Percentiles rank a stretch among this genome's conserved stretches.
Evolutionary conservation across 2,329 filamentous ascomycete species (phyloP).

Genomic region (Cercospora canescens): DNA sequence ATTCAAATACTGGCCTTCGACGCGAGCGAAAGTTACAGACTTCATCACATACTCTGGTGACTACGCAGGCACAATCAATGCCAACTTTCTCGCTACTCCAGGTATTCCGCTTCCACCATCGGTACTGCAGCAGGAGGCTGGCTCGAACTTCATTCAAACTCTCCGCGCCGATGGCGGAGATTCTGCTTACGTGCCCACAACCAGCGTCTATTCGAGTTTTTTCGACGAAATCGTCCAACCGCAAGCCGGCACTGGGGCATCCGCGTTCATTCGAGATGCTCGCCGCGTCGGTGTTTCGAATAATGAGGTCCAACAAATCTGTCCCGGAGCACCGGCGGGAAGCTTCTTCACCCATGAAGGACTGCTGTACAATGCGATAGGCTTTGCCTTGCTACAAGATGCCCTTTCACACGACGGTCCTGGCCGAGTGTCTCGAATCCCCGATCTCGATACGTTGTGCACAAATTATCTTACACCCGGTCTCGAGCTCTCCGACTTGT

Average conservation of each 20-base stretch:
- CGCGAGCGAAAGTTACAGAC: conserved; percentile 45
- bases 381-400: conserved; percentile 48
- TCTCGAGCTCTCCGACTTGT: conserved; percentile 46
- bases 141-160: conserved; percentile 44
- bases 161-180: conserved; percentile 50
- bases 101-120: conserved; percentile 36
- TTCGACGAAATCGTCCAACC: conserved; percentile 56
- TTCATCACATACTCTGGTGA: conserved; percentile 55
- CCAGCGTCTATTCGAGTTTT: conserved; percentile 51
- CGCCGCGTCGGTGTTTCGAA: conserved; percentile 52
- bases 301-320: conserved; percentile 50
- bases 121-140: conserved; percentile 51
- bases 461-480: conserved; percentile 39
- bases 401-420: conserved; percentile 52
- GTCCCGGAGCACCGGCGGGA: conserved; percentile 41
- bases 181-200: conserved; percentile 56
- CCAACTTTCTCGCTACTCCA: conserved; percentile 37
- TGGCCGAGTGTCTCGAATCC: conserved; percentile 41
- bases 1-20: conserved; percentile 58
- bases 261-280: conserved; percentile 45
- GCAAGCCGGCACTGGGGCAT: conserved; percentile 47
- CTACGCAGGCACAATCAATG: conserved; percentile 51
- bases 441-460: conserved; percentile 43
- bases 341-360: conserved; percentile 53
- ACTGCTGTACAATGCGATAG: conserved; percentile 52